phyloP scores from a whole-genome alignment of 139 green algal species.

The Chlorella sp. region DNA sequence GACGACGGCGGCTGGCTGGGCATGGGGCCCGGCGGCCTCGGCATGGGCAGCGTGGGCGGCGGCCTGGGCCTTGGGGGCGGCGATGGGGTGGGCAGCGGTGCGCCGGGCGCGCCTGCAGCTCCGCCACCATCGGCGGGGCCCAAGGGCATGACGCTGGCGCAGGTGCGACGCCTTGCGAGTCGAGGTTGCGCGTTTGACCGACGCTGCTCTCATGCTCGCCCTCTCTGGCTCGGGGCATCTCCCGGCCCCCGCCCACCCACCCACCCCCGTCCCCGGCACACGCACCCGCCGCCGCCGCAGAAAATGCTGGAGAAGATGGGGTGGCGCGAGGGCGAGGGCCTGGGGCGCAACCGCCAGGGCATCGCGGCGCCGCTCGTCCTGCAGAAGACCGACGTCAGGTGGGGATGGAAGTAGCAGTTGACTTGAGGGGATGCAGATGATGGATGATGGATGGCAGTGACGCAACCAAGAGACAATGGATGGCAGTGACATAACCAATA shows the following conservation, averaged over 20 bases:
- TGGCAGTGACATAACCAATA: no score
- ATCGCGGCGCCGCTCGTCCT: constrained; percentile 87
- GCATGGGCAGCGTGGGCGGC: not conserved
- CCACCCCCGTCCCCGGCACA: no score
- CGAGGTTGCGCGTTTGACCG: not conserved
- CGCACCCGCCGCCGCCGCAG: constrained; percentile 57
- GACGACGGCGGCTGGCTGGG: not conserved
- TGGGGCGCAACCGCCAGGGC: constrained; percentile 78
- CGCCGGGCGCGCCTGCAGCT: constrained; percentile 1
- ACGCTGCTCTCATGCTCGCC: no score
- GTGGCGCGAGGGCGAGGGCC: constrained; percentile 87
- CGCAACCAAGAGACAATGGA: no score
- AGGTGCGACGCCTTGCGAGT: no score
- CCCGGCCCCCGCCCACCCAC: no score
- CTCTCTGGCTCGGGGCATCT: no score
- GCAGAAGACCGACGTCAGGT: constrained; percentile 64
- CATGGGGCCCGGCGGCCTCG: not conserved
- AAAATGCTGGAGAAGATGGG: constrained; percentile 97
- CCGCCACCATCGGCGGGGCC: not conserved
- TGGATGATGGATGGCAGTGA: no score
- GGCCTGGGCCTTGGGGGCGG: constrained; percentile 5
- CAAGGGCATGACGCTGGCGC: constrained; percentile 41
- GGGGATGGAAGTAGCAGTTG: no score
- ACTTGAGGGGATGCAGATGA: no score
- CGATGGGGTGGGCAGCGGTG: not conserved